These are phyloP conservation scores for Kluyveromyces wickerhamii DNA, from an alignment of 805 yeast genomes.

Conservation along the genomic window DNA sequence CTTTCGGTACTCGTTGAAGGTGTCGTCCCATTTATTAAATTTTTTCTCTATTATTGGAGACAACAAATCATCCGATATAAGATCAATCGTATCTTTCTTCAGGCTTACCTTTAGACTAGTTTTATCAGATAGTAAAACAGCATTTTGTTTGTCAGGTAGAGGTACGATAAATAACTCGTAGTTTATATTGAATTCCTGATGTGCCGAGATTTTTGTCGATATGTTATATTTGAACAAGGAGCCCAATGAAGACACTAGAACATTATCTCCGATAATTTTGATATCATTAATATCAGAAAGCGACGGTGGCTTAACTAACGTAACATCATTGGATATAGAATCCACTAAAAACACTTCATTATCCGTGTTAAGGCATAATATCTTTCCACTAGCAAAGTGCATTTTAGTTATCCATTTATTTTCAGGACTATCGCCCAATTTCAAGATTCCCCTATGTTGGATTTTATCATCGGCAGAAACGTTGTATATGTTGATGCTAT, in stretches of 20 bases:
- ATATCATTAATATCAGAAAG: slow-evolving; percentile 19
- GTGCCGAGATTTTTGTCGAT: background rate
- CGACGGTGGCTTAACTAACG: slow-evolving; percentile 9
- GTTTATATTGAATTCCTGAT: slow-evolving; percentile 8
- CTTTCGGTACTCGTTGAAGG: slow-evolving; percentile 20
- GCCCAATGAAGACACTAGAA: slow-evolving; percentile 14
- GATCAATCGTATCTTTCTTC: slow-evolving; percentile 7
- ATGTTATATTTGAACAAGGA: slow-evolving; percentile 12
- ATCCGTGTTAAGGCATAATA: slow-evolving; percentile 11
- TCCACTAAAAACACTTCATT: slow-evolving; percentile 18
- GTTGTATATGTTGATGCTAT: slow-evolving; percentile 15
- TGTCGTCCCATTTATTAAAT: slow-evolving; percentile 23
- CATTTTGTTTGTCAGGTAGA: slow-evolving; percentile 8
- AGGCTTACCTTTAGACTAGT: slow-evolving; percentile 14
- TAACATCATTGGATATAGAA: background rate
- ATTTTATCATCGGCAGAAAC: slow-evolving; percentile 3
- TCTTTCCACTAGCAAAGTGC: slow-evolving; percentile 9
- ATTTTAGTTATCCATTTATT: slow-evolving; percentile 20
- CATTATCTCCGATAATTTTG: slow-evolving; percentile 9
- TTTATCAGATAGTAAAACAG: slow-evolving; percentile 16
- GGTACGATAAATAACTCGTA: slow-evolving; percentile 19
- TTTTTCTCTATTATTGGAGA: slow-evolving; percentile 23
- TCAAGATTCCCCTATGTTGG: slow-evolving; percentile 1
- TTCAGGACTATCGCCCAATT: slow-evolving; percentile 3
- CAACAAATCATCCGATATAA: slow-evolving; percentile 15